A percentile compares a stretch with the other conserved stretches of the same genome.
phyloP scores from a whole-genome alignment of 2,329 filamentous ascomycete genomes.

The Aspergillus sp. region DNA sequence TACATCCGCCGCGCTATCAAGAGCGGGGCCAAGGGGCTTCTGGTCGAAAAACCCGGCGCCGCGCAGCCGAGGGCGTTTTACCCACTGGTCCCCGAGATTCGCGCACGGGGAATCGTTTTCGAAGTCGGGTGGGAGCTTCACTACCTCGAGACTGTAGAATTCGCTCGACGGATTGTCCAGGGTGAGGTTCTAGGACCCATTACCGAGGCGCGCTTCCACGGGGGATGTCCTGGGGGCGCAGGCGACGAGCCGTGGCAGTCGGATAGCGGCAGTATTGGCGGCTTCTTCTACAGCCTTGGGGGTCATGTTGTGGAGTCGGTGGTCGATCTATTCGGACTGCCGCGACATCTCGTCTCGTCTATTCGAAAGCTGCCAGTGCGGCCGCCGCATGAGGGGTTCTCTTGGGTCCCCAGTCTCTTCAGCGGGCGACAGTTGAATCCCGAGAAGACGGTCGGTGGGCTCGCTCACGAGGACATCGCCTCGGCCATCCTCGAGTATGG shows the following conservation, averaged over 20 bases:
- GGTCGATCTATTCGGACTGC: background rate
- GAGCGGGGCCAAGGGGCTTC: background rate
- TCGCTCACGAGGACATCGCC: background rate
- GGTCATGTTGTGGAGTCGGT: background rate
- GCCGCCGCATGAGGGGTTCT: slow-evolving; percentile 1
- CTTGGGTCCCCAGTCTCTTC: background rate
- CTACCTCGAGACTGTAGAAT: background rate
- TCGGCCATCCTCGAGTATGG: background rate
- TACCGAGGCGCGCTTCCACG: background rate
- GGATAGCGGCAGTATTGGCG: background rate
- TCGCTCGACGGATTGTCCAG: background rate
- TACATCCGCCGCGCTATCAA: background rate
- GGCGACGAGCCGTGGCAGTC: background rate
- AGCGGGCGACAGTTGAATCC: background rate
- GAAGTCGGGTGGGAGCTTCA: slow-evolving; percentile 1
- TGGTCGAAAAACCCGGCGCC: slow-evolving; percentile 2
- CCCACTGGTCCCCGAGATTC: background rate
- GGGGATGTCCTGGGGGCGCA: background rate
- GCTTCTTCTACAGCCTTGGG: background rate
- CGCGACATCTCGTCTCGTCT: background rate
- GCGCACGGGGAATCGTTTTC: background rate
- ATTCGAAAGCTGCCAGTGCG: background rate
- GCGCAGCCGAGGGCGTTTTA: background rate
- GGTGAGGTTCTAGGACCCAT: background rate
- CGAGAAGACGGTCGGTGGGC: background rate